These are phyloP conservation scores for Albifimbria verrucaria DNA, from an alignment of 2,329 filamentous ascomycete genomes.

Conservation along the genomic window DNA sequence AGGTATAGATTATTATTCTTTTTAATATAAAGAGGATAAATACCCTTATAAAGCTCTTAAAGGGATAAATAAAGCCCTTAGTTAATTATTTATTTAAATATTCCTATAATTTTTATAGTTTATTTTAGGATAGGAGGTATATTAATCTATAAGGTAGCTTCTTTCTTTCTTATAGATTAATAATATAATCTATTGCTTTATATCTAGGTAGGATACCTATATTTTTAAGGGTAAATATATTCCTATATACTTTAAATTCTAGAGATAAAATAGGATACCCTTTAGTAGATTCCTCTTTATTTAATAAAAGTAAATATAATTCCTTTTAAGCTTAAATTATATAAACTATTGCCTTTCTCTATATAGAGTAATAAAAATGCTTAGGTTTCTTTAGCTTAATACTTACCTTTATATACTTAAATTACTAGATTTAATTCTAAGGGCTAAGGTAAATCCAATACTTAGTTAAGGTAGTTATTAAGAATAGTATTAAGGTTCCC, in stretches of 20 bases:
- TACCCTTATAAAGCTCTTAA: slow-evolving; percentile 4
- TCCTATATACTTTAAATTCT: neutral
- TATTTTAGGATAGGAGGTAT: slow-evolving; percentile 7
- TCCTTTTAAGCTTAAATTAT: neutral
- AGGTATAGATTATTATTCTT: slow-evolving; percentile 6
- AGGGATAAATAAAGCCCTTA: slow-evolving; percentile 5
- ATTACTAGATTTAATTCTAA: neutral
- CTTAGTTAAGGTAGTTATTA: neutral
- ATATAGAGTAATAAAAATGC: neutral
- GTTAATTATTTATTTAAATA: slow-evolving; percentile 8
- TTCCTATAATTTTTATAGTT: slow-evolving; percentile 7
- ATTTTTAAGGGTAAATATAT: neutral
- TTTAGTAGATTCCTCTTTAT: neutral
- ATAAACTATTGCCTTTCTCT: neutral
- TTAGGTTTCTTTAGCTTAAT: neutral
- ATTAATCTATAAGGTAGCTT: slow-evolving; percentile 4
- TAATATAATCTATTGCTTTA: slow-evolving; percentile 5
- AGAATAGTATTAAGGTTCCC: neutral
- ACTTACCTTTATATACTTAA: neutral
- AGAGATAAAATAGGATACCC: neutral
- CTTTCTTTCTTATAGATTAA: slow-evolving; percentile 4
- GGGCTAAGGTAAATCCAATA: neutral
- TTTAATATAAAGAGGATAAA: slow-evolving; percentile 9
- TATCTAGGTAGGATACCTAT: neutral
- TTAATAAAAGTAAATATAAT: neutral